Evolutionary conservation across 306 rosid species (phyloP).

Genomic region (Rosa rugosa): DNA sequence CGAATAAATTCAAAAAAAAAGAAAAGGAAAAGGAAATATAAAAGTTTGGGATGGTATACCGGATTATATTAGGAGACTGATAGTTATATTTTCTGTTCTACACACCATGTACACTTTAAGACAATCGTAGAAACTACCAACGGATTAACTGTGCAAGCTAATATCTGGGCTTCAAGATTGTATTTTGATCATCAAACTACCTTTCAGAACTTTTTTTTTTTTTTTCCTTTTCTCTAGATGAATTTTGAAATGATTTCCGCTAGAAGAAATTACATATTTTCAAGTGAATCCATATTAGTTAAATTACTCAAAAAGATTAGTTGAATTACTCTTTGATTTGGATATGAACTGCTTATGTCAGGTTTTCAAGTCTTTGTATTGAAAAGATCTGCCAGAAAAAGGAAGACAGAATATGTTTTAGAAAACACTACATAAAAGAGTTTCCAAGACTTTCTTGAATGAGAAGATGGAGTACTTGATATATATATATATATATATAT

Average conservation of each 20-base stretch:
- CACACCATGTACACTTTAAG: background rate
- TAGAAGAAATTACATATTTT: background rate
- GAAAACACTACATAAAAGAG: background rate
- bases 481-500: no score
- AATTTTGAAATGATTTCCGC: background rate
- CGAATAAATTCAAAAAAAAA: background rate
- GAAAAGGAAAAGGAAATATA: background rate
- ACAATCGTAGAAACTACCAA: slow-evolving; percentile 6
- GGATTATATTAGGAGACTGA: background rate
- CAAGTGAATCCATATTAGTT: background rate
- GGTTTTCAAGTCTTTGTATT: background rate
- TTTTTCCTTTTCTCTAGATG: background rate
- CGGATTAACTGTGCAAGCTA: background rate
- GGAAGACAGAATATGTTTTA: background rate
- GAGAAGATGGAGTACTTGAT: slow-evolving; percentile 11
- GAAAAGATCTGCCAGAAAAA: background rate
- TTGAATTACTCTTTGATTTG: background rate
- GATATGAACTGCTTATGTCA: background rate
- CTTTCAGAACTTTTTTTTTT: background rate
- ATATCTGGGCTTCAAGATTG: background rate
- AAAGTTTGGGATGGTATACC: background rate
- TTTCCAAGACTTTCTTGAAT: slow-evolving; percentile 19
- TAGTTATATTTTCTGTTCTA: background rate
- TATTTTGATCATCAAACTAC: background rate
- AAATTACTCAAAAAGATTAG: background rate